phyloP scores from a whole-genome alignment of 2,329 filamentous ascomycete genomes.

The Exophiala calicioides region DNA sequence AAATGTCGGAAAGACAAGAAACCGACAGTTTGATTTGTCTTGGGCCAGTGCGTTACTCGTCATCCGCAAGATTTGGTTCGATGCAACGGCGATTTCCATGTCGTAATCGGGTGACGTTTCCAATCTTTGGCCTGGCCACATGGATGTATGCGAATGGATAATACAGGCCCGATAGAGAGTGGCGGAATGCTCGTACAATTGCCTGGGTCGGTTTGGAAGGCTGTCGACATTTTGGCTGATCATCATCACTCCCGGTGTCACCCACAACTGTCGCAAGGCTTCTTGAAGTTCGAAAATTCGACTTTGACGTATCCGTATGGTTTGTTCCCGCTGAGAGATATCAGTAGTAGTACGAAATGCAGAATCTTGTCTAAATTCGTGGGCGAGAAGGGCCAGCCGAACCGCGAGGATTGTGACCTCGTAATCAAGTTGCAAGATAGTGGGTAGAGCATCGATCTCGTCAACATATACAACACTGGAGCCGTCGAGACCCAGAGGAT shows the following conservation, averaged over 20 bases:
- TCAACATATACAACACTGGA: slow-evolving; percentile 41
- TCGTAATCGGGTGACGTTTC: slow-evolving; percentile 41
- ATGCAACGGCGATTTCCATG: slow-evolving; percentile 48
- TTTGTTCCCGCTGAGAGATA: slow-evolving; percentile 28
- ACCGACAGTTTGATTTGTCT: slow-evolving; percentile 45
- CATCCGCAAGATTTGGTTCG: slow-evolving; percentile 48
- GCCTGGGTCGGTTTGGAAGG: slow-evolving; percentile 39
- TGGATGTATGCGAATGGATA: slow-evolving; percentile 56
- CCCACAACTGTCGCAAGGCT: slow-evolving; percentile 42
- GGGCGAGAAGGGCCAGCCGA: slow-evolving; percentile 47
- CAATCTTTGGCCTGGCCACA: slow-evolving; percentile 52
- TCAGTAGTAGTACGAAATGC: slow-evolving; percentile 23
- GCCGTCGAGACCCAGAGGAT: slow-evolving; percentile 38
- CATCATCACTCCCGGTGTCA: slow-evolving; percentile 39
- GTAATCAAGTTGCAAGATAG: slow-evolving; percentile 48
- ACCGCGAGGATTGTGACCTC: slow-evolving; percentile 49
- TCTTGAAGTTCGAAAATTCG: slow-evolving; percentile 42
- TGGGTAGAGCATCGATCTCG: slow-evolving; percentile 41
- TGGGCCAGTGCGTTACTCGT: slow-evolving; percentile 43
- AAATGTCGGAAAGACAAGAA: slow-evolving; percentile 56
- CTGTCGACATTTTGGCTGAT: slow-evolving; percentile 39
- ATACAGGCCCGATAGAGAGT: slow-evolving; percentile 53
- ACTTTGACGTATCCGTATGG: slow-evolving; percentile 33
- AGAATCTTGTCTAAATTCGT: slow-evolving; percentile 43
- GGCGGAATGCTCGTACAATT: slow-evolving; percentile 48